A percentile compares a stretch with the other conserved stretches of the same genome.
phyloP scores from a whole-genome alignment of 306 rosid species.

The Castanea mollissima region DNA sequence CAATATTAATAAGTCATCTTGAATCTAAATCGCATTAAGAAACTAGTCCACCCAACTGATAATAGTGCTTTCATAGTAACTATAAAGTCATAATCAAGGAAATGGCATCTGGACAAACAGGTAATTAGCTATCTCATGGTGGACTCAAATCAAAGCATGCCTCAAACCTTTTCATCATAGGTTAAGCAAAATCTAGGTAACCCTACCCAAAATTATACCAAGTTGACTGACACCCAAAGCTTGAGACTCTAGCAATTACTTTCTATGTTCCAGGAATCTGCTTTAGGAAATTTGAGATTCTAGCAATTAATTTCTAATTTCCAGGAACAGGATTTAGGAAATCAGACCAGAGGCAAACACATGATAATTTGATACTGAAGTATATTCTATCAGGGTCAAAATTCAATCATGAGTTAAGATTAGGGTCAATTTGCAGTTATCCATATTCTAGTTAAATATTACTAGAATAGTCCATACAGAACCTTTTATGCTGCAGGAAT shows the following conservation, averaged over 20 bases:
- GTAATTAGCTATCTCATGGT: not conserved
- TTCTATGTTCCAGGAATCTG: no score
- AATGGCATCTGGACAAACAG: not conserved
- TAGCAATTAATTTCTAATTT: not conserved
- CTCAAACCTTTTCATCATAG: not conserved
- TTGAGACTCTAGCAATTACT: not conserved
- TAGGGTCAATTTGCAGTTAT: not conserved
- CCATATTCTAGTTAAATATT: not conserved
- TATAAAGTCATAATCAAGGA: not conserved
- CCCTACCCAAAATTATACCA: not conserved
- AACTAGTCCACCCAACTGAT: not conserved
- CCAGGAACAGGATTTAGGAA: not conserved
- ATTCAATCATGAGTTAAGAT: not conserved
- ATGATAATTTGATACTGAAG: not conserved
- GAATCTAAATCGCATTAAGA: not conserved
- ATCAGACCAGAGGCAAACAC: not conserved
- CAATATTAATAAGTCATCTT: not conserved
- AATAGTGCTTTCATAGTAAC: not conserved
- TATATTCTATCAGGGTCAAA: not conserved
- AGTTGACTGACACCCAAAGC: not conserved
- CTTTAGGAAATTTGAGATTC: not conserved
- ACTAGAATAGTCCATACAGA: not conserved
- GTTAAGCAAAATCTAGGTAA: no score
- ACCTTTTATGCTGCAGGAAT: not conserved
- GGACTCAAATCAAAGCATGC: constrained; percentile 5